A percentile compares a stretch with the other conserved stretches of the same genome.
Evolutionary conservation across 192 early-diverging fungal genomes (phyloP).

Genomic region (Rhizophagus clarus): DNA sequence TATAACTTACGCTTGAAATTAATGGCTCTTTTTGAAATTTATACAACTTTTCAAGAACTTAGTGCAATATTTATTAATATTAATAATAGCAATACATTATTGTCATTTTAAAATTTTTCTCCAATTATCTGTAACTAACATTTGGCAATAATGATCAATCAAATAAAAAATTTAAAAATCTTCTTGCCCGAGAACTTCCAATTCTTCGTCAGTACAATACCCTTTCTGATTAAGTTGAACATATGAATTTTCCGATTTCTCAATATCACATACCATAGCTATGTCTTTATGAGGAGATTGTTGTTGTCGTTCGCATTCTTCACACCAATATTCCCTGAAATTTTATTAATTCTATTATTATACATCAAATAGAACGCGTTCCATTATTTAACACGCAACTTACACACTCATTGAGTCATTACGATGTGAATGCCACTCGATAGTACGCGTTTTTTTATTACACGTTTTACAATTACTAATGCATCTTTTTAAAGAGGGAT

Average conservation of each 20-base stretch:
- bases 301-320: neutral
- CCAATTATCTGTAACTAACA: too few species aligned
- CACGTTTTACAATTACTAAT: neutral
- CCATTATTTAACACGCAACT: neutral
- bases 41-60: too few species aligned
- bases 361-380: neutral
- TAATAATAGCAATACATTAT: neutral
- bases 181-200: neutral
- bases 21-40: neutral
- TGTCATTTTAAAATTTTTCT: neutral
- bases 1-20: neutral
- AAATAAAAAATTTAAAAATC: neutral
- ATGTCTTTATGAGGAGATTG: neutral
- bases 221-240: neutral
- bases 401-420: neutral
- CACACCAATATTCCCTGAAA: neutral
- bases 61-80: too few species aligned
- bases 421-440: neutral
- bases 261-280: neutral
- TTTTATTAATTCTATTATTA: neutral
- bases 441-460: neutral
- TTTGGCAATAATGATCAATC: too few species aligned
- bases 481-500: neutral
- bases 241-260: neutral
- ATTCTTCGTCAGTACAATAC: neutral